These are phyloP conservation scores for Cucurbita moschata DNA, from an alignment of 306 rosid genomes.

Conservation along the genomic window DNA sequence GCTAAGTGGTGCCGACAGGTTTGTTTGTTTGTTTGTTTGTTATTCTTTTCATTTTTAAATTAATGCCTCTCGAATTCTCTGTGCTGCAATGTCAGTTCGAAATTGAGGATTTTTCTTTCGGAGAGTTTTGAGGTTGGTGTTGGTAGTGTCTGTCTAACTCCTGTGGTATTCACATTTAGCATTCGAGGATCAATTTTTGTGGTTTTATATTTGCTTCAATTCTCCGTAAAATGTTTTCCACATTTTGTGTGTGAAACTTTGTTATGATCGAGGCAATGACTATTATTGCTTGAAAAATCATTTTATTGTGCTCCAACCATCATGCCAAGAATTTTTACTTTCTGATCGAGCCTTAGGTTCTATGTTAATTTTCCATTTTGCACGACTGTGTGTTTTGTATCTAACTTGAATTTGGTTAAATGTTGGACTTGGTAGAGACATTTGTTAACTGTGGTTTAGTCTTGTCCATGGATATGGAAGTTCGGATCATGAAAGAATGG, in stretches of 20 bases:
- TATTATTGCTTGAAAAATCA: no score
- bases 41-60: neutral
- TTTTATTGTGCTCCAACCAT: no score
- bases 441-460: neutral
- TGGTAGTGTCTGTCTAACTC: neutral
- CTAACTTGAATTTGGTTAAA: neutral
- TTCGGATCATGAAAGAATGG: neutral
- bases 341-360: neutral
- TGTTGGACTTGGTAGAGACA: neutral
- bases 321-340: no score
- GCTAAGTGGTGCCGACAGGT: conserved; percentile 98
- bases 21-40: neutral
- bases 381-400: neutral
- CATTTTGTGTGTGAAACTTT: neutral
- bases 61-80: neutral
- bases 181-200: neutral
- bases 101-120: neutral
- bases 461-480: neutral
- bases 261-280: neutral
- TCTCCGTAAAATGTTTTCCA: neutral
- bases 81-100: neutral
- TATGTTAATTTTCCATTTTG: neutral
- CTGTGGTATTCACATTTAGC: neutral
- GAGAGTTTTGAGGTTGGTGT: neutral
- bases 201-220: no score